Evolutionary conservation across 78 protist species (phyloP).

Genomic region (Chrysochromulina tobinii): DNA sequence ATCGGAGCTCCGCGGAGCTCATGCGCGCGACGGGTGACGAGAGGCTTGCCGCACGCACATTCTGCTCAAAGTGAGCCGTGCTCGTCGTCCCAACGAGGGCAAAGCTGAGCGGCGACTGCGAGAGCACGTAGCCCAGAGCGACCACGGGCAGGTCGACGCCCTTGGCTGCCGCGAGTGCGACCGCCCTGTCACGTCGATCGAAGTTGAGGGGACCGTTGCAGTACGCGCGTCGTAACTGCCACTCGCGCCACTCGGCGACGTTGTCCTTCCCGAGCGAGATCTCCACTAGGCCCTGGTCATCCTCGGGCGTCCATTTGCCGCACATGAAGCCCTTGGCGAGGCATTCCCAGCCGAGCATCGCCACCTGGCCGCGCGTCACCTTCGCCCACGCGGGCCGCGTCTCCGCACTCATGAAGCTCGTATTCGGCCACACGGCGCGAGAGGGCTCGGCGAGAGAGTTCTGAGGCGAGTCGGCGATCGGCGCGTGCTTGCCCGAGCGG

Average conservation of each 20-base stretch:
- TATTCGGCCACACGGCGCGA: background rate
- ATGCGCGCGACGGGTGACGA: background rate
- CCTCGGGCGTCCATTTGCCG: background rate
- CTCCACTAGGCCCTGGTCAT: too few species aligned
- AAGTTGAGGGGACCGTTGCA: background rate
- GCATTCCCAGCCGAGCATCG: slow-evolving; percentile 24
- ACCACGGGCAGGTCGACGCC: background rate
- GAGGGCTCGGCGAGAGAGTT: background rate
- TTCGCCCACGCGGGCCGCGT: background rate
- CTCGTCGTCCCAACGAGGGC: slow-evolving; percentile 23
- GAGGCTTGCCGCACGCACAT: background rate
- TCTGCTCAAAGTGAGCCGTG: background rate
- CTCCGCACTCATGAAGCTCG: background rate
- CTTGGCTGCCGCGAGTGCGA: background rate
- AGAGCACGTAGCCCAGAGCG: slow-evolving; percentile 17
- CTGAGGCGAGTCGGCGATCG: background rate
- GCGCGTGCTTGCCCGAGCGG: background rate
- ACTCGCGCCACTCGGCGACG: background rate
- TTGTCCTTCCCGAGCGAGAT: background rate
- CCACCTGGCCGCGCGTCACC: background rate
- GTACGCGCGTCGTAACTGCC: background rate
- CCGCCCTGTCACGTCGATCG: background rate
- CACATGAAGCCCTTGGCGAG: slow-evolving; percentile 24
- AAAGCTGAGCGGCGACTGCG: background rate
- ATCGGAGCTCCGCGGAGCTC: background rate